Evolutionary conservation across 768 basidiomycete genomes (phyloP).

Genomic region (Tubosaeta brunneosetosa): DNA sequence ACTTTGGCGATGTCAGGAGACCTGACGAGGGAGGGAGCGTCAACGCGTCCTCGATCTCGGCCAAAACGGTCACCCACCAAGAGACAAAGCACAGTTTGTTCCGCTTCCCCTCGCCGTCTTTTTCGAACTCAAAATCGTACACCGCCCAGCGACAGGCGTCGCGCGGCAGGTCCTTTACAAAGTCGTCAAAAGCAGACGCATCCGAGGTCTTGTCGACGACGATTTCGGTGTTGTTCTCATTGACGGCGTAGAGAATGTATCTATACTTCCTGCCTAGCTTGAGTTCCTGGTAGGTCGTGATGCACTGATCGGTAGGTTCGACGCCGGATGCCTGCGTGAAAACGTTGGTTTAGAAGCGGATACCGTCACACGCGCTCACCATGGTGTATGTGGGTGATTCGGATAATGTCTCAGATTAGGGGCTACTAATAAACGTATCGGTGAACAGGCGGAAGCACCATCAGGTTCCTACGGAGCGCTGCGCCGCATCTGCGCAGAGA

Average conservation of each 20-base stretch:
- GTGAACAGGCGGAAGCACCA: neutral
- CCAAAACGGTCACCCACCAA: conserved; percentile 52
- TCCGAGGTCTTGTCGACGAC: conserved; percentile 64
- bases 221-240: conserved; percentile 61
- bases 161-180: conserved; percentile 70
- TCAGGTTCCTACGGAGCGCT: neutral
- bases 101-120: conserved; percentile 56
- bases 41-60: neutral
- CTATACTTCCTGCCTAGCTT: conserved; percentile 50
- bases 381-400: conserved; percentile 11
- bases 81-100: conserved; percentile 82
- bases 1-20: conserved; percentile 79
- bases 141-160: conserved; percentile 82
- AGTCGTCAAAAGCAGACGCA: conserved; percentile 59
- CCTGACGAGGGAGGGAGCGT: conserved; percentile 42
- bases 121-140: conserved; percentile 85
- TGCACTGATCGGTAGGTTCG: conserved; percentile 52
- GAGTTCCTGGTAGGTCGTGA: conserved; percentile 16
- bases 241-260: conserved; percentile 80
- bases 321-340: conserved; percentile 31
- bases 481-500: conserved; percentile 10
- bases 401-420: conserved; percentile 8
- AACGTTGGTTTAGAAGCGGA: neutral
- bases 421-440: conserved; percentile 16
- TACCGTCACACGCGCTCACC: conserved; percentile 15